Percentiles rank a stretch among this genome's conserved stretches.
These are phyloP conservation scores for Colletotrichum sansevieriae DNA, from an alignment of 2,329 filamentous ascomycete genomes.

Conservation along the genomic window DNA sequence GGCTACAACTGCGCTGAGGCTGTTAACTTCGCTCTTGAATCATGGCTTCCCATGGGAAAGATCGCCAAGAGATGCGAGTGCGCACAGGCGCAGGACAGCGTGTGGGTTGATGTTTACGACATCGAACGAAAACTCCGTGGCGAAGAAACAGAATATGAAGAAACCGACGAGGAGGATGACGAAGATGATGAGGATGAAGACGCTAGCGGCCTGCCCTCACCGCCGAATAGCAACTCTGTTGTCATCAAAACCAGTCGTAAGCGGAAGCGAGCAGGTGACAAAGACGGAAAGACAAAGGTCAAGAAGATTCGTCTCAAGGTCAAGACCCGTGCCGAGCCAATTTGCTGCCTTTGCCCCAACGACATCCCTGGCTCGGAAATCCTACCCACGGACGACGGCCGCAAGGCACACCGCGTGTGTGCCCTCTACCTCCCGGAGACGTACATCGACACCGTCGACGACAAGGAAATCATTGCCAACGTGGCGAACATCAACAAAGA, in stretches of 20 bases:
- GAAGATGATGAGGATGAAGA: constrained; percentile 74
- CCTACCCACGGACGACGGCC: constrained; percentile 88
- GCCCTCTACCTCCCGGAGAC: constrained; percentile 94
- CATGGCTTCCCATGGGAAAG: constrained; percentile 94
- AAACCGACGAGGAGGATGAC: constrained; percentile 77
- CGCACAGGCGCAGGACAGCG: constrained; percentile 93
- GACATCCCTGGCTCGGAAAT: constrained; percentile 85
- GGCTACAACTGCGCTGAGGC: constrained; percentile 99
- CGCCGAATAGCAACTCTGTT: constrained; percentile 62
- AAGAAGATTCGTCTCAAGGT: constrained; percentile 85
- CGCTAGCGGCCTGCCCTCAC: constrained; percentile 80
- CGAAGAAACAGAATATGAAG: constrained; percentile 86
- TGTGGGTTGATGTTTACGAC: constrained; percentile 97
- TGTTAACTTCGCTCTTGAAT: constrained; percentile 96
- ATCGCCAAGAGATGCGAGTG: constrained; percentile 98
- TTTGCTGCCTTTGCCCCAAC: constrained; percentile 93
- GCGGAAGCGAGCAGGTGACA: constrained; percentile 69
- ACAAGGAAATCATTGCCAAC: constrained; percentile 81
- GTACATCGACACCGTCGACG: constrained; percentile 80
- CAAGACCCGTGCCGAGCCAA: constrained; percentile 78
- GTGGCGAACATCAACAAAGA: constrained; percentile 86
- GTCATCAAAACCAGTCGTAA: constrained; percentile 64
- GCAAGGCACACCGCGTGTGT: constrained; percentile 89
- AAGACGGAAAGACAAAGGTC: constrained; percentile 67
- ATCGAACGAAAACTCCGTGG: constrained; percentile 95